Evolutionary conservation across 441 rosid species (phyloP), one percentile per base, ranked within the genome.

Genomic region (Croton setiger): DNA sequence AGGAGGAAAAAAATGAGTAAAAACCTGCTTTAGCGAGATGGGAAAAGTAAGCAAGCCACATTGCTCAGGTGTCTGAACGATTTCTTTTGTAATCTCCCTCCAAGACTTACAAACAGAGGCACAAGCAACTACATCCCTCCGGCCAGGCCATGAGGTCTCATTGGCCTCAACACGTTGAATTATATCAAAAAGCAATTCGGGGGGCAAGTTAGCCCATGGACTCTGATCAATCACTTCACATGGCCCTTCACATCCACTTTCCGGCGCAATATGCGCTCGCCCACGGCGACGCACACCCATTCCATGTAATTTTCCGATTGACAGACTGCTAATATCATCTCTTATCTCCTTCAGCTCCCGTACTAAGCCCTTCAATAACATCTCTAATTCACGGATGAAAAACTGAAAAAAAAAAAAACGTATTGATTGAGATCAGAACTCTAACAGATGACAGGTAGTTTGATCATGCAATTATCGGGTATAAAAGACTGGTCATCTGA

Each of bases 101-200:
- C 97, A 93, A 0, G 96, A 84, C 82, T 72, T 81, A 44, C 98
- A 93, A 69, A 91, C 94, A 0, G 94, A 84, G 41, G 94, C 96
- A 59, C 97, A 91, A 72, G 91, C 88, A 49, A 93, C 90, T 10
- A 89, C 91, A 64, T 89, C 96, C 72, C 92, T 86, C 73, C 95
- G 78, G 35, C 79, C 85, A 0, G 98, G 98, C 98, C 98, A 89
- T 4, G 84, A 71, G 23, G 73, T 80, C 72, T 83, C 84, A 18
- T 67, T 79, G 33, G 72, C 75, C 81, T 91, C 98, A 3, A 91
- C 82, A 7, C 88, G 75, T 53, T 77, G 76, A 68, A 93, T 87
- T 69, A 93, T 86, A 68, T 87, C 86, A 54, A 75, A 80, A 39
- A 91, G 91, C 73, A 93, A 80, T 76, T 93, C 98, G 0, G 93